Evolutionary conservation across 2,329 filamentous ascomycete genomes (phyloP).

Genomic region (Neonectria neomacrospora): DNA sequence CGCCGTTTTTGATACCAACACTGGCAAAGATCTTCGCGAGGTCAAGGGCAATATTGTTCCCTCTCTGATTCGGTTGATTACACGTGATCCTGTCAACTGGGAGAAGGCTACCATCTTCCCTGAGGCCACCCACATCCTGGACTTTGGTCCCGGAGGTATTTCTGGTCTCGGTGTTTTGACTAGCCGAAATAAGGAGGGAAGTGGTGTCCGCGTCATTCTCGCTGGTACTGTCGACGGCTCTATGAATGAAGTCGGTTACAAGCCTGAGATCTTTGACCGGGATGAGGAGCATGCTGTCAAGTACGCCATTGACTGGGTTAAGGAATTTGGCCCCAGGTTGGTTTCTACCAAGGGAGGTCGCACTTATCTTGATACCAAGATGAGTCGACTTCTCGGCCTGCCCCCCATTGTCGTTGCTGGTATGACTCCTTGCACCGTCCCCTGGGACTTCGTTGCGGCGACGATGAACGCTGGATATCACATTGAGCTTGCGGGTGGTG

Average conservation of each 20-base stretch:
- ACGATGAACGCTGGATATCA: conserved; percentile 97
- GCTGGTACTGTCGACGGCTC: conserved; percentile 94
- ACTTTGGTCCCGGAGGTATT: conserved; percentile 96
- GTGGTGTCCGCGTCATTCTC: conserved; percentile 94
- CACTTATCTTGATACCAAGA: conserved; percentile 96
- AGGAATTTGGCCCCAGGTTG: conserved; percentile 92
- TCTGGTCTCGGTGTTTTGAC: conserved; percentile 96
- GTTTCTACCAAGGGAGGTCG: conserved; percentile 89
- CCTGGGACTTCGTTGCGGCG: conserved; percentile 91
- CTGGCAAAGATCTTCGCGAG: conserved; percentile 82
- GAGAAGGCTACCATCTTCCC: conserved; percentile 94
- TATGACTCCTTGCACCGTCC: conserved; percentile 91
- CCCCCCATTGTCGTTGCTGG: conserved; percentile 91
- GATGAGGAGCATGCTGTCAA: conserved; percentile 95
- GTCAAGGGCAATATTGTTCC: conserved; percentile 85
- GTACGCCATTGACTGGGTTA: conserved; percentile 97
- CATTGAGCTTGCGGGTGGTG: conserved; percentile 88
- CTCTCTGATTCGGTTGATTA: conserved; percentile 89
- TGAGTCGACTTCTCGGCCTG: conserved; percentile 86
- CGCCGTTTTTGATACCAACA: conserved; percentile 90
- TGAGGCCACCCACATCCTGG: conserved; percentile 90
- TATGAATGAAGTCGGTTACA: conserved; percentile 92
- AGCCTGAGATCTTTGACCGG: conserved; percentile 96
- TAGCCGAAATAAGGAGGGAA: conserved; percentile 99
- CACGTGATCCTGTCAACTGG: conserved; percentile 94